Percentiles rank a stretch among this genome's conserved stretches.
Evolutionary conservation across 331 rosid genomes (phyloP).

Genomic region (Cydonia oblonga): DNA sequence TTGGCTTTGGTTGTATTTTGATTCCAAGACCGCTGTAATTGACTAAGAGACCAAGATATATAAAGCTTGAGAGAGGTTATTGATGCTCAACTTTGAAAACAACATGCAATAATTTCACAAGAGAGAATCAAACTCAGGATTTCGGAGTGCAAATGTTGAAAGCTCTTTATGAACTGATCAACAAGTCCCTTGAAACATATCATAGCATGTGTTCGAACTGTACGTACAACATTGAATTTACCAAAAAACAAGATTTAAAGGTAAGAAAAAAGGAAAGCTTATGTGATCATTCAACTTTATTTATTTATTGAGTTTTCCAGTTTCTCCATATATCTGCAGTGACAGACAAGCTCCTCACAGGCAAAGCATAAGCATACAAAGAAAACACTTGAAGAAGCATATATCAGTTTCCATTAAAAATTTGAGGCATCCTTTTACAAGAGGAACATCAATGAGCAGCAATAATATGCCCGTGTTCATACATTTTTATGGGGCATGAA

Average conservation of each 20-base stretch:
- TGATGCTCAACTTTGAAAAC: conserved; percentile 8
- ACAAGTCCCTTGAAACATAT: neutral
- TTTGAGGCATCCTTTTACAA: neutral
- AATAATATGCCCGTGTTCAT: neutral
- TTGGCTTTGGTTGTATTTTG: conserved; percentile 10
- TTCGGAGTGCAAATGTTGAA: neutral
- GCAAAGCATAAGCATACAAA: neutral
- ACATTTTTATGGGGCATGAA: neutral
- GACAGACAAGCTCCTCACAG: neutral
- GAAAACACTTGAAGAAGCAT: neutral
- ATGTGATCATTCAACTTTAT: neutral
- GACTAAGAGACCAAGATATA: conserved; percentile 5
- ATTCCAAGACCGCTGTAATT: conserved; percentile 11
- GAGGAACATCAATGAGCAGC: neutral
- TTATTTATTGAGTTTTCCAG: neutral
- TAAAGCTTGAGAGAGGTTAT: neutral
- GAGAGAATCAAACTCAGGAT: no score
- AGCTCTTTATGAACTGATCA: neutral
- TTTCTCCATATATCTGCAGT: neutral
- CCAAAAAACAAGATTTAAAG: neutral
- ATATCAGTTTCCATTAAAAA: neutral
- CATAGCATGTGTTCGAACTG: no score
- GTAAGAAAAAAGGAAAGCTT: neutral
- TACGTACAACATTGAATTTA: neutral
- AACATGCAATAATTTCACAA: neutral